Percentiles rank a stretch among this genome's conserved stretches.
These are phyloP conservation scores for Suillus decipiens DNA, from an alignment of 768 basidiomycete species.

Conservation along the genomic window DNA sequence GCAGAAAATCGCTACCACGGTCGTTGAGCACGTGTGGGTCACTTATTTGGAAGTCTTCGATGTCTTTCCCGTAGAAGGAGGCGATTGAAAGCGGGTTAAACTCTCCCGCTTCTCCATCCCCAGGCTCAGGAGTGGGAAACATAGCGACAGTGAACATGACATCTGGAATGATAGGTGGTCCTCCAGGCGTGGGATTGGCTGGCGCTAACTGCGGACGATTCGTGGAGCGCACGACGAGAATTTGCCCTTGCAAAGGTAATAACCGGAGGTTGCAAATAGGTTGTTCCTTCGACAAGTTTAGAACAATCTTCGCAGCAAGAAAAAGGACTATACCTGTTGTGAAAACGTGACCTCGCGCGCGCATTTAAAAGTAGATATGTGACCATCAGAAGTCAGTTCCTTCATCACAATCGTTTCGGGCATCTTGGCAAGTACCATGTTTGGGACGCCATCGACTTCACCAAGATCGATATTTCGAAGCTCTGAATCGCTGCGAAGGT, in stretches of 20 bases:
- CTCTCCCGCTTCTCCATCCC: constrained; percentile 28
- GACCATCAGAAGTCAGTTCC: constrained; percentile 37
- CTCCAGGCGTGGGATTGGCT: constrained; percentile 8
- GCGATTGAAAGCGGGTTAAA: constrained; percentile 29
- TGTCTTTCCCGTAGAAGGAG: constrained; percentile 34
- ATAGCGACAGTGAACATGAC: constrained; percentile 33
- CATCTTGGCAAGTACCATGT: constrained; percentile 44
- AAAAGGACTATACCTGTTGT: constrained; percentile 16
- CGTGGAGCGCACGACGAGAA: constrained; percentile 53
- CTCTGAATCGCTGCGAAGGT: constrained; percentile 37
- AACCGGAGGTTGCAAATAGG: constrained; percentile 53
- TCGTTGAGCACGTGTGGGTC: constrained; percentile 29
- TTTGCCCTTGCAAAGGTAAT: constrained; percentile 50
- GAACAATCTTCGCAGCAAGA: constrained; percentile 11
- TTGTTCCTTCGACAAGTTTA: constrained; percentile 39
- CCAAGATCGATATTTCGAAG: constrained; percentile 45
- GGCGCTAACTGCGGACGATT: constrained; percentile 18
- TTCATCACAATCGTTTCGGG: constrained; percentile 45
- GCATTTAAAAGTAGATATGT: constrained; percentile 42
- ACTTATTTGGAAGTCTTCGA: constrained; percentile 37
- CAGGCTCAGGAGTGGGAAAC: constrained; percentile 33
- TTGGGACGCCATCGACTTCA: constrained; percentile 43
- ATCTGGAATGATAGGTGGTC: constrained; percentile 21
- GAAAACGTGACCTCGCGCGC: constrained; percentile 32
- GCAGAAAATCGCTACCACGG: constrained; percentile 23